phyloP scores from a whole-genome alignment of 352 stramenopile species.

The Globisporangium yorkense region DNA sequence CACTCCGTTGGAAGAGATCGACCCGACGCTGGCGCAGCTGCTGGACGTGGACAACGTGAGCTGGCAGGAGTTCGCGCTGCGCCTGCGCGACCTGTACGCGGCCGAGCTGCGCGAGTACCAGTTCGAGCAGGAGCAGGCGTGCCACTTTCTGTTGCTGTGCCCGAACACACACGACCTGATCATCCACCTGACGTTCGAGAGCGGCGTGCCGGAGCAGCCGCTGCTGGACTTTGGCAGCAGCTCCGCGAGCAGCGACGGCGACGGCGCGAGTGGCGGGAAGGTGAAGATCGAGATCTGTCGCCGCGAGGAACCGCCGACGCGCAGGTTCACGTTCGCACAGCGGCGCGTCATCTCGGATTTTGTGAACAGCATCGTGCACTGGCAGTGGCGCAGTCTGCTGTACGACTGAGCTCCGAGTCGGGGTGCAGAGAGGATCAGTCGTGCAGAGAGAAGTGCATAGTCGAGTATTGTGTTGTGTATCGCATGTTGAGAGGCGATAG shows the following conservation, averaged over 20 bases:
- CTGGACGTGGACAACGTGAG: slow-evolving; percentile 57
- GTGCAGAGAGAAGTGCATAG: not conserved
- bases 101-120: slow-evolving; percentile 83
- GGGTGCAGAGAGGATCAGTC: not conserved
- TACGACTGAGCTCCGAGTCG: slow-evolving; percentile 56
- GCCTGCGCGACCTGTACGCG: slow-evolving; percentile 71
- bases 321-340: slow-evolving; percentile 76
- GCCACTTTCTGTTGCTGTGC: slow-evolving; percentile 76
- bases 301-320: slow-evolving; percentile 71
- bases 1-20: slow-evolving; percentile 70
- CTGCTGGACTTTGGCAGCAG: slow-evolving; percentile 14
- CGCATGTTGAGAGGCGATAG: not conserved
- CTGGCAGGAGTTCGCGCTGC: slow-evolving; percentile 74
- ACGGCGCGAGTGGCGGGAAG: slow-evolving; percentile 2
- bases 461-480: too few relatives aligned
- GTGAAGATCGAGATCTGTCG: slow-evolving; percentile 78
- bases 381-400: slow-evolving; percentile 82
- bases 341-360: slow-evolving; percentile 80
- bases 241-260: slow-evolving; percentile 14
- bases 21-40: slow-evolving; percentile 65
- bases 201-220: slow-evolving; percentile 16
- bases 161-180: slow-evolving; percentile 81
- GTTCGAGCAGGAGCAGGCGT: slow-evolving; percentile 68
- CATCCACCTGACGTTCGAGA: slow-evolving; percentile 79
- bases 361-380: slow-evolving; percentile 86